phyloP scores from a whole-genome alignment of 2,329 filamentous ascomycete species.

The Xylaria sp. region DNA sequence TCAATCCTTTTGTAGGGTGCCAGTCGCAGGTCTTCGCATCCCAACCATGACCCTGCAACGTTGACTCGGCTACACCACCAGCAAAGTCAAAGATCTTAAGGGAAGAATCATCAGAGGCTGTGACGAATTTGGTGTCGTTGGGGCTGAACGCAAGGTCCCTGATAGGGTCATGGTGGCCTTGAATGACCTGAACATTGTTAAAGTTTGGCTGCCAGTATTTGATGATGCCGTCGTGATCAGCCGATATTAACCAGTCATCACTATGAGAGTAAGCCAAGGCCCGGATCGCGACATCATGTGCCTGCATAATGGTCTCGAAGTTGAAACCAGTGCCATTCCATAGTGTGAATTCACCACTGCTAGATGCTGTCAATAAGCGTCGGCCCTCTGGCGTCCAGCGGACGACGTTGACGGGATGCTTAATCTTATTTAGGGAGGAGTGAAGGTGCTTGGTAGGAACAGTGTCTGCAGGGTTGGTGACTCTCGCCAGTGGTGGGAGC shows the following conservation, averaged over 20 bases:
- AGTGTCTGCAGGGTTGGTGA: slow-evolving; percentile 76
- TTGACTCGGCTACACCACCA: slow-evolving; percentile 78
- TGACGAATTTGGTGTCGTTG: slow-evolving; percentile 94
- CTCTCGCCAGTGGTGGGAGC: slow-evolving; percentile 78
- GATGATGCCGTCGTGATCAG: slow-evolving; percentile 90
- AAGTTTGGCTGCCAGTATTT: slow-evolving; percentile 99
- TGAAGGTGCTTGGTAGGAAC: slow-evolving; percentile 95
- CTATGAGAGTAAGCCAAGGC: slow-evolving; percentile 88
- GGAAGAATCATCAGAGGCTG: slow-evolving; percentile 89
- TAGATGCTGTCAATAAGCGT: slow-evolving; percentile 86
- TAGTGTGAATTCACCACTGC: slow-evolving; percentile 95
- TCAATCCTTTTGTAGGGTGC: slow-evolving; percentile 91
- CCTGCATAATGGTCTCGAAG: slow-evolving; percentile 99
- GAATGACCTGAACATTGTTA: slow-evolving; percentile 95
- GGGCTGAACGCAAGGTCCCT: slow-evolving; percentile 91
- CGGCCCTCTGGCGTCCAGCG: slow-evolving; percentile 97
- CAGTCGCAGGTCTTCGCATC: slow-evolving; percentile 97
- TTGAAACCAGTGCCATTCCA: slow-evolving; percentile 99
- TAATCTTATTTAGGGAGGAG: slow-evolving; percentile 97
- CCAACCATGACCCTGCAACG: slow-evolving; percentile 93
- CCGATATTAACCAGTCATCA: slow-evolving; percentile 95
- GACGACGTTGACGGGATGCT: slow-evolving; percentile 95
- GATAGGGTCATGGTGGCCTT: slow-evolving; percentile 87
- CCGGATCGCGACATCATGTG: slow-evolving; percentile 86
- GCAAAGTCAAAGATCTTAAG: slow-evolving; percentile 98